Evolutionary conservation across 2,329 filamentous ascomycete species (phyloP).

Genomic region (Neofusicoccum sp.): DNA sequence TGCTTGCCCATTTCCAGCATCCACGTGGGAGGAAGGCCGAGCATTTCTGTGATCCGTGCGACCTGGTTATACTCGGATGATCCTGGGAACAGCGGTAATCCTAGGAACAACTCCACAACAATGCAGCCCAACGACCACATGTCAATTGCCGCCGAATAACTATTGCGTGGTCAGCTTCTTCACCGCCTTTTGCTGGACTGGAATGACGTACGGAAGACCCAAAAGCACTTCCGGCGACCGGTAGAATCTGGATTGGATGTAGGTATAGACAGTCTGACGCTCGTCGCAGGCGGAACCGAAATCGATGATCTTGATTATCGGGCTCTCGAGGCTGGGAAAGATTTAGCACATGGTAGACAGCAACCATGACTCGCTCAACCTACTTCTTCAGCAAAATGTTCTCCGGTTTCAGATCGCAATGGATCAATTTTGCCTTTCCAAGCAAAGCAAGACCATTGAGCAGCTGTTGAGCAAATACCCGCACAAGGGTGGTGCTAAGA

Average conservation of each 20-base stretch:
- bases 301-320: conserved; percentile 99
- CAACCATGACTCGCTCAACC: conserved; percentile 27
- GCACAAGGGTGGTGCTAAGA: conserved; percentile 91
- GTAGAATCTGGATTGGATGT: conserved; percentile 98
- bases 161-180: conserved; percentile 30
- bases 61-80: conserved; percentile 99
- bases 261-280: conserved; percentile 97
- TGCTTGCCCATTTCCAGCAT: conserved; percentile 99
- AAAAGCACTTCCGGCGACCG: conserved; percentile 93
- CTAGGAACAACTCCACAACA: conserved; percentile 94
- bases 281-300: conserved; percentile 98
- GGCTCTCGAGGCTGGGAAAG: conserved; percentile 74
- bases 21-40: conserved; percentile 94
- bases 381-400: conserved; percentile 96
- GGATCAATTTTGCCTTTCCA: conserved; percentile 95
- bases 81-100: conserved; percentile 90
- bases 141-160: conserved; percentile 95
- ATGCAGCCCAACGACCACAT: conserved; percentile 99
- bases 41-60: conserved; percentile 95
- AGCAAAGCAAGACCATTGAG: conserved; percentile 88
- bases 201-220: conserved; percentile 68
- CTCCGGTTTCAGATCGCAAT: conserved; percentile 97
- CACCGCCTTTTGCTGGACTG: neutral
- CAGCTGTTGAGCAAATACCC: conserved; percentile 95
- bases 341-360: neutral